Percentiles rank a stretch among this genome's conserved stretches.
These are phyloP conservation scores for Fomitopsis pulvina DNA, from an alignment of 768 basidiomycete genomes.

Conservation along the genomic window DNA sequence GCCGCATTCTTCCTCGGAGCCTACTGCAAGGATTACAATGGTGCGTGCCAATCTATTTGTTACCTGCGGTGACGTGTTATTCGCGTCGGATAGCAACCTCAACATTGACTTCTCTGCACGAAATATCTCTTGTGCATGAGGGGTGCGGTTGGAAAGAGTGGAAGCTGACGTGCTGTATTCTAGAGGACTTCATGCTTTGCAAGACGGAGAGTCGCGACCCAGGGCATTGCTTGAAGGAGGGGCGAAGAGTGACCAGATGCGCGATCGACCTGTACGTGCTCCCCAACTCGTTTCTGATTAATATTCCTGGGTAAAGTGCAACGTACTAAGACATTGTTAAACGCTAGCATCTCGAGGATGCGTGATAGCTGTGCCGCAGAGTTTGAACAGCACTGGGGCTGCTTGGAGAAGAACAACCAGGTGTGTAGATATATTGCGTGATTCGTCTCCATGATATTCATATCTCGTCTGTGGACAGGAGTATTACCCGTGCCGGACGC, in stretches of 20 bases:
- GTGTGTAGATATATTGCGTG: conserved; percentile 34
- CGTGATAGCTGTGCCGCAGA: conserved; percentile 83
- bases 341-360: conserved; percentile 81
- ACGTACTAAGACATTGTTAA: neutral
- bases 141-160: neutral
- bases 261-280: conserved; percentile 84
- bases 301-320: neutral
- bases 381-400: conserved; percentile 91
- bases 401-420: conserved; percentile 92
- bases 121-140: neutral
- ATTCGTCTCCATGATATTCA: neutral
- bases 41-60: conserved; percentile 37
- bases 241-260: conserved; percentile 91
- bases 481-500: conserved; percentile 83
- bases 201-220: conserved; percentile 89
- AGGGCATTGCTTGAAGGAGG: conserved; percentile 91
- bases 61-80: neutral
- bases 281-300: neutral
- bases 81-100: neutral
- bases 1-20: conserved; percentile 97
- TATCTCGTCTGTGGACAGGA: conserved; percentile 54
- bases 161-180: neutral
- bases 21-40: conserved; percentile 94
- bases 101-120: neutral
- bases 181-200: conserved; percentile 97